These are phyloP conservation scores for Bidens hawaiensis DNA, from an alignment of 140 eudicot genomes.

Conservation along the genomic window DNA sequence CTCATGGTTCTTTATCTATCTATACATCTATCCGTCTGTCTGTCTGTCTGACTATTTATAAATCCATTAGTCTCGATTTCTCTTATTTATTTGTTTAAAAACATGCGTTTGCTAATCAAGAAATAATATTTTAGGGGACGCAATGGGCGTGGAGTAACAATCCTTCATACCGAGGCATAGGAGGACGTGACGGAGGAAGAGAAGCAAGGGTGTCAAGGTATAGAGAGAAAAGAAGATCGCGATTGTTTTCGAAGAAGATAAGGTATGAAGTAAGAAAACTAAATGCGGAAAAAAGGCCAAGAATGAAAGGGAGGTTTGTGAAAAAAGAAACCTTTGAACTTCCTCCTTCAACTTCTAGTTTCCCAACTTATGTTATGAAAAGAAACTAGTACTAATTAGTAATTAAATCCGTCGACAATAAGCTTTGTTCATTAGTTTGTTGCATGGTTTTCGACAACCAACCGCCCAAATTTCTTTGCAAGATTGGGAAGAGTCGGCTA, in stretches of 20 bases:
- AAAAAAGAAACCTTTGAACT: constrained; percentile 51
- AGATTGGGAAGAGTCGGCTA: constrained; percentile 20
- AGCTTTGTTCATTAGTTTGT: constrained; percentile 19
- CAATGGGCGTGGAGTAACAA: constrained; percentile 15
- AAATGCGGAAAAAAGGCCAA: constrained; percentile 87
- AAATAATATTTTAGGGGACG: constrained; percentile 30
- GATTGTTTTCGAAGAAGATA: constrained; percentile 79
- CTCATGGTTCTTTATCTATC: constrained; percentile 38
- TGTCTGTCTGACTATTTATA: neutral
- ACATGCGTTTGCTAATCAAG: neutral
- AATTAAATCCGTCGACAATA: constrained; percentile 14
- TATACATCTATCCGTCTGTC: neutral
- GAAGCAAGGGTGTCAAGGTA: constrained; percentile 86
- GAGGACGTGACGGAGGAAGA: constrained; percentile 53
- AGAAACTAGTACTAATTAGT: constrained; percentile 15
- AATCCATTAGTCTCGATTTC: neutral
- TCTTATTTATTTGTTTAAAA: neutral
- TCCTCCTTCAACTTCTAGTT: constrained; percentile 22
- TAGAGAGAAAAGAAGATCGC: constrained; percentile 75
- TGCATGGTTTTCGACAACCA: constrained; percentile 2
- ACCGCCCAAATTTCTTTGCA: constrained; percentile 30
- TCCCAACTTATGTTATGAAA: constrained; percentile 31
- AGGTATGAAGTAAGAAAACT: constrained; percentile 85
- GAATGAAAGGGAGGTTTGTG: constrained; percentile 91
- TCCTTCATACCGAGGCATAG: constrained; percentile 20